Base-by-base conservation (phyloP, 1,139 yeast genomes). In the Diutina siamensis region DNA sequence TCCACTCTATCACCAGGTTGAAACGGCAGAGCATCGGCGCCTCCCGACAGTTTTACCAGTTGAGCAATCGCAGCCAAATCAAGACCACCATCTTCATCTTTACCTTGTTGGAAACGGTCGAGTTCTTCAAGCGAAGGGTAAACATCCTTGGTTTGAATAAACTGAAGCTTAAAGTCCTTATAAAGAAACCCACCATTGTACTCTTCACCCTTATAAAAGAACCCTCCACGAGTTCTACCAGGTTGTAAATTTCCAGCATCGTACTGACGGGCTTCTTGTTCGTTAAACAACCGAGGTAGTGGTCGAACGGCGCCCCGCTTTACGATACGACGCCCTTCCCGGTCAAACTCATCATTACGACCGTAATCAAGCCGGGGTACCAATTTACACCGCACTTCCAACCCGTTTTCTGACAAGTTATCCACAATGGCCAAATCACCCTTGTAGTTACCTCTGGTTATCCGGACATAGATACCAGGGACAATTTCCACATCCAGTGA, bases 1-100 rank as follows among this genome's bases (percentile, higher is more conserved):
- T 89, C 96, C 45, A 92, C 97, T 57, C 85, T 78, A 60, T 92
- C 98, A 53, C 96, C 97, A 3, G 94, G 87, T 61, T 87, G 96
- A 68, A 89, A 92, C 3, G 64, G 55, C 45, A 57, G 60, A 22
- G 58, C 57, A 13, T 25, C 42, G 3, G 31, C n/a, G 13, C 33
- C 42, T 12, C 63, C 62, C 35, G 83, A 73, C 49, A 77, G 78
- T 58, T 84, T 85, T 55, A 92, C 71, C 18, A 89, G 78, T 50
- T 88, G 87, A 1, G 96, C 94, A 51, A 92, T 79, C 1, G 89
- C 79, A 3, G 87, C 79, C 49, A 92, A 70, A 60, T 92, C 97
- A 53, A 92, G 75, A 17, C 89, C 92, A 45, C 72, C 78, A 47
- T 84, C 89, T 50, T 67, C 72, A n/a, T 78, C 83, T 46, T 68